Evolutionary conservation across 108 stramenopile species (phyloP).

Genomic region (Cyclostephanos tholiformis): DNA sequence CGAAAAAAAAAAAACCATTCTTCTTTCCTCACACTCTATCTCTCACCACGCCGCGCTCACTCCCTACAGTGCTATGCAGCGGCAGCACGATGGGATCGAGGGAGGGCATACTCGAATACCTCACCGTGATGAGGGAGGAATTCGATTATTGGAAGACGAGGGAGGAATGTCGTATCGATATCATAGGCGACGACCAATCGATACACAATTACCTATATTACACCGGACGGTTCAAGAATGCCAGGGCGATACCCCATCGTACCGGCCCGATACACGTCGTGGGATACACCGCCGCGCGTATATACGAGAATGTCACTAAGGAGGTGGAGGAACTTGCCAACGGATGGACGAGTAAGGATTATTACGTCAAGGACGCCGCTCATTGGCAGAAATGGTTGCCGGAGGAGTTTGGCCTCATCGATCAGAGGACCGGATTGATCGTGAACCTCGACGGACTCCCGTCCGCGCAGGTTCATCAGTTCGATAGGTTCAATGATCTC

Average conservation of each 20-base stretch:
- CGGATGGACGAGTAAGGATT: neutral
- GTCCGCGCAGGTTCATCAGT: conserved; percentile 40
- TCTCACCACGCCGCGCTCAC: neutral
- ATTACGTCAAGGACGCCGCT: conserved; percentile 1
- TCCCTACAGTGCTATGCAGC: conserved; percentile 64
- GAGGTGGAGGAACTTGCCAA: neutral
- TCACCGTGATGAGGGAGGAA: conserved; percentile 69
- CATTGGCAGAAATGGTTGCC: conserved; percentile 35
- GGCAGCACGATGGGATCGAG: conserved; percentile 78
- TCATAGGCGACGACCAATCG: conserved; percentile 63
- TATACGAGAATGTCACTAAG: conserved; percentile 8
- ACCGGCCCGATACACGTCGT: conserved; percentile 44
- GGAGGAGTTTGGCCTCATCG: conserved; percentile 23
- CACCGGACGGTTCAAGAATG: conserved; percentile 26
- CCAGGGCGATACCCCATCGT: conserved; percentile 38
- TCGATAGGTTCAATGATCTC: conserved; percentile 28
- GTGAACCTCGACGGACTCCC: conserved; percentile 31
- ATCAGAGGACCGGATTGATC: conserved; percentile 27
- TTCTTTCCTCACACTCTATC: neutral
- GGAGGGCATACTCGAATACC: conserved; percentile 70
- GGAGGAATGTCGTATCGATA: conserved; percentile 56
- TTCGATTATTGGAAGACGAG: conserved; percentile 62
- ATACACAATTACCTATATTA: conserved; percentile 86
- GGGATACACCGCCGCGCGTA: conserved; percentile 37
- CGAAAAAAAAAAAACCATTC: no score